Base-by-base conservation (phyloP, 1,139 yeast genomes). In the Debaryomycetaceae sp. region DNA sequence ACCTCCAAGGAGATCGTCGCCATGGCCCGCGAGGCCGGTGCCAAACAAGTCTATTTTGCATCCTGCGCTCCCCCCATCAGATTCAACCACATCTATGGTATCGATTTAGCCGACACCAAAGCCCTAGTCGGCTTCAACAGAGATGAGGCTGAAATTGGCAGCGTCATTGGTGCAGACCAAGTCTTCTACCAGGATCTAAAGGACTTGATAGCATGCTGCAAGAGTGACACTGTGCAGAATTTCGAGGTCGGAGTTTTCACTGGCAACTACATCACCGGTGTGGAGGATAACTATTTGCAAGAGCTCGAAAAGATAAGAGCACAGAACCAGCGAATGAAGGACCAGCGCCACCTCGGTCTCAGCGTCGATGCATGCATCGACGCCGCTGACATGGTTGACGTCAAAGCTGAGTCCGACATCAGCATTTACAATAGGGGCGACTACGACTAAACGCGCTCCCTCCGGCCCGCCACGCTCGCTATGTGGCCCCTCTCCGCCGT, bases 11-110 rank as follows among this genome's bases (percentile, higher is more conserved):
- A 93, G 68, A 93, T 93, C 56, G 96, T 95, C 29, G 87, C 84
- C 56, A 93, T 93, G 99, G 99, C 99, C 11, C 81, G 87, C 58
- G 99, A 93, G 66, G 97, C 98, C 5, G 99, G 99, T 45, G 99
- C 99, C 37, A 83, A 80, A 49, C 84, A 83, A 54, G 99, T 93
- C 14, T 93, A 81, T 63, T 87, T 95, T 66, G 99, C 99, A 0
- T 87, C 96, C 20, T 95, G 98, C 62, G 96, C 99, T 24, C 99
- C 99, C 34, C 96, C 97, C 27, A 93, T 93, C 60, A 81, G 99
- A 66, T 83, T 76, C 68, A 93, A 93, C 69, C 99, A 93, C 64
- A 89, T 93, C 49, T 95, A 95, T 63, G 99, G 99, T 63, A 93
- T 93, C 56, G 99, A 93, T 69, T 77, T 93, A 52, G 98, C 99